A percentile compares a stretch with the other conserved stretches of the same genome.
Conservation (phyloP, 2,329 filamentous ascomycete species). For the Tolypocladium capitatum region DNA sequence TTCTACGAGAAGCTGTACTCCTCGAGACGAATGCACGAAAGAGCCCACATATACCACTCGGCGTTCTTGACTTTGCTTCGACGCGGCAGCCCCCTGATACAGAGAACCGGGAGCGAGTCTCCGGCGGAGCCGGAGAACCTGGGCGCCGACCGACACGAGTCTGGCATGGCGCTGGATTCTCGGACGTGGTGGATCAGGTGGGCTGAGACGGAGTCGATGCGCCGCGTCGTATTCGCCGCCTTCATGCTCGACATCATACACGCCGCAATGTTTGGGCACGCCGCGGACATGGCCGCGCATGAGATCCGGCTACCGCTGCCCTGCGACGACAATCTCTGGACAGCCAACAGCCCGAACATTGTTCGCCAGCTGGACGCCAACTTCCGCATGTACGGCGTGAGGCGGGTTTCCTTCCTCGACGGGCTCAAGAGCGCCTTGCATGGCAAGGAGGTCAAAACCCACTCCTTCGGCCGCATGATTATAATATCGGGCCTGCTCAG, state of each 20-base stretch:
- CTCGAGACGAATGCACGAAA: slow-evolving; percentile 67
- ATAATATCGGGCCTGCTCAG: slow-evolving; percentile 85
- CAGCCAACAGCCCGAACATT: slow-evolving; percentile 62
- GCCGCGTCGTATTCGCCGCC: slow-evolving; percentile 74
- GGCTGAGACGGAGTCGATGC: slow-evolving; percentile 80
- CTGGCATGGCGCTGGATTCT: slow-evolving; percentile 21
- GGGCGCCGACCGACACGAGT: slow-evolving; percentile 23
- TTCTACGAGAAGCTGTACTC: slow-evolving; percentile 90
- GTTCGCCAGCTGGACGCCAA: slow-evolving; percentile 66
- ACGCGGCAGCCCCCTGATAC: slow-evolving; percentile 74
- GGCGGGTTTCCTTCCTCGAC: slow-evolving; percentile 69
- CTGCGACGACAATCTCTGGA: slow-evolving; percentile 80
- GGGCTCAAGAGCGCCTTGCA: slow-evolving; percentile 75
- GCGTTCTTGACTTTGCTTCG: slow-evolving; percentile 76
- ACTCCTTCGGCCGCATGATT: slow-evolving; percentile 78
- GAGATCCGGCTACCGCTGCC: slow-evolving; percentile 77
- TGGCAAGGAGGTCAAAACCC: slow-evolving; percentile 67
- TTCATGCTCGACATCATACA: slow-evolving; percentile 85
- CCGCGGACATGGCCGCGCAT: slow-evolving; percentile 80
- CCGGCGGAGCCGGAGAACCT: slow-evolving; percentile 41
- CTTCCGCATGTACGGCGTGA: slow-evolving; percentile 65
- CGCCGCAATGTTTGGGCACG: slow-evolving; percentile 85
- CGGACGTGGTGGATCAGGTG: slow-evolving; percentile 66
- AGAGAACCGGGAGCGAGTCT: slow-evolving; percentile 64
- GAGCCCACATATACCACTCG: slow-evolving; percentile 81